phyloP scores from a whole-genome alignment of 345 rosid species.

The Heritiera littoralis region DNA sequence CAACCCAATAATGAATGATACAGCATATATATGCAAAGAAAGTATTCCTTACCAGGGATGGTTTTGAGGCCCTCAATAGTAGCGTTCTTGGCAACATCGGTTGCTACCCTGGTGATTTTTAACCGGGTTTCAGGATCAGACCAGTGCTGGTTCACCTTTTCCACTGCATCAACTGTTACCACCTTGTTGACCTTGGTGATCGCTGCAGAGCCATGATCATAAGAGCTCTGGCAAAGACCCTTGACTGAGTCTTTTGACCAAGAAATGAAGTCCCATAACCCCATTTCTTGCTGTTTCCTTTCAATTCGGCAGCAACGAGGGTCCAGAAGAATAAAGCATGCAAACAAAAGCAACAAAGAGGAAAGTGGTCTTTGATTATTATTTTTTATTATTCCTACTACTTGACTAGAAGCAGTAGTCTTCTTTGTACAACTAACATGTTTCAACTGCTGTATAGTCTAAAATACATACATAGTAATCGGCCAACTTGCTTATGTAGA shows the following conservation, averaged over 20 bases:
- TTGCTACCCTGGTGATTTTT: constrained; percentile 12
- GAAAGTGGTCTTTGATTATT: background rate
- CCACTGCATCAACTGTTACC: background rate
- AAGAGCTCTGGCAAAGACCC: constrained; percentile 20
- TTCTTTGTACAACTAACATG: background rate
- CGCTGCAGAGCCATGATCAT: constrained; percentile 12
- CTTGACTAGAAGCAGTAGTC: background rate
- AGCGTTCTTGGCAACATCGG: constrained; percentile 20
- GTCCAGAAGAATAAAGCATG: too few relatives aligned
- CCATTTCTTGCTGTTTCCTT: constrained; percentile 19
- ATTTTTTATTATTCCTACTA: background rate
- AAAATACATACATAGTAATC: too few relatives aligned
- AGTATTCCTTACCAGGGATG: constrained; percentile 25
- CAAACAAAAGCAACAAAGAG: too few relatives aligned
- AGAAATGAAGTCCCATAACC: constrained; percentile 27
- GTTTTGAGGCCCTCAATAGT: constrained; percentile 23
- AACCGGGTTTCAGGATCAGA: constrained; percentile 26
- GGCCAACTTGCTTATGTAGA: background rate
- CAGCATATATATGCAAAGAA: too few relatives aligned
- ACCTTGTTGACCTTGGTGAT: constrained; percentile 9
- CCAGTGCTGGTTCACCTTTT: constrained; percentile 20
- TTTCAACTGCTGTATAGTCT: too few relatives aligned
- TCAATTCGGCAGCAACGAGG: too few relatives aligned
- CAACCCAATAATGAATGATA: background rate
- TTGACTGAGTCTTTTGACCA: constrained; percentile 25